Base-by-base conservation (phyloP, 345 rosid genomes). In the Garcia nutans region DNA sequence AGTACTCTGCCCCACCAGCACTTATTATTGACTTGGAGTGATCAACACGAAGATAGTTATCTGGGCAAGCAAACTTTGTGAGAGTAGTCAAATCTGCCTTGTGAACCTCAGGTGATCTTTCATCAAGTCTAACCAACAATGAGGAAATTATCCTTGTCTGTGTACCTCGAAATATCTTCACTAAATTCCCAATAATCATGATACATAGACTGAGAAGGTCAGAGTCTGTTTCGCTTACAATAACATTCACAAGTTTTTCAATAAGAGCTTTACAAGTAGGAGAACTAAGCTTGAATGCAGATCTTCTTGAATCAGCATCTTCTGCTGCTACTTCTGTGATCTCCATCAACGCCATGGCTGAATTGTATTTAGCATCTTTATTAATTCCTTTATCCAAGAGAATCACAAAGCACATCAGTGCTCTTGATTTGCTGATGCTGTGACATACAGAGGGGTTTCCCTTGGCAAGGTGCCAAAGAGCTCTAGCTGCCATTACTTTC, bases 261-360 rank as follows among this genome's bases (percentile, higher is more conserved):
- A 91, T 87, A 26, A 92, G 92, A 47, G 89, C 87, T 79, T 91
- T 92, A 80, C 96, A 91, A 74, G 96, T 93, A 11, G 90, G 93
- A 0, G 98, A 83, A 78, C 88, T 94, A 11, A 94, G 97, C 85
- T 91, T 91, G 83, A 94, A 94, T 50, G 98, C 97, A 0, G 94
- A 87, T 76, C 97, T 80, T 78, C 98, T 88, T 81, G 92, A 74
- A 44, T 91, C 93, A 8, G 97, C 22, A 71, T 94, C 93, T 77
- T 79, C 75, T 74, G 91, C 97, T 1, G 97, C 98, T 19, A 91
- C 89, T 0, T 92, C 86, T 0, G 97, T 92, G 85, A 94, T 88
- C 84, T 92, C 97, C 97, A 89, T 92, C 73, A 94, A 79, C 22
- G 98, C 97, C 98, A 92, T 92, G 5, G 97, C 92, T 0, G 97